Conservation (phyloP, 2,329 filamentous ascomycete species). For the Neofusicoccum sp. region DNA sequence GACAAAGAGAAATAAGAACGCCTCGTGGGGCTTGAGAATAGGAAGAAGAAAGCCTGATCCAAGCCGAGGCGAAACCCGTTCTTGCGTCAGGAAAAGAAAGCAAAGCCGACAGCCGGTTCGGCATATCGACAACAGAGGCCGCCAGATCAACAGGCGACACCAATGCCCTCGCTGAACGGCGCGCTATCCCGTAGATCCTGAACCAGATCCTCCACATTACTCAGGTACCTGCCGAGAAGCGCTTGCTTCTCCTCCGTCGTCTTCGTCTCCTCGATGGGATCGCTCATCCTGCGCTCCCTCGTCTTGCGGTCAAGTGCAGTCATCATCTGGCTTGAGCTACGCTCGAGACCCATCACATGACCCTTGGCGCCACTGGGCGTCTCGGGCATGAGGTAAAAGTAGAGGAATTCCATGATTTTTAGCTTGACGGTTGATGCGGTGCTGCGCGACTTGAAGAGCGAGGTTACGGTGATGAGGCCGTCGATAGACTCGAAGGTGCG, state of each 20-base stretch:
- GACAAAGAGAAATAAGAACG: not conserved
- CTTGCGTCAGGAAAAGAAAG: not conserved
- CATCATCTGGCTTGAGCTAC: slow-evolving; percentile 26
- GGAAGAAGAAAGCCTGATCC: not conserved
- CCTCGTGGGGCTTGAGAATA: not conserved
- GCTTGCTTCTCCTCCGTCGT: slow-evolving; percentile 79
- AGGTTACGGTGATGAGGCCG: slow-evolving; percentile 86
- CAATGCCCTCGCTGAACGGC: slow-evolving; percentile 45
- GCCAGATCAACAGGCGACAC: not conserved
- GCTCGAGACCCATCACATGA: slow-evolving; percentile 27
- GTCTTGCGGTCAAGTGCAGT: slow-evolving; percentile 33
- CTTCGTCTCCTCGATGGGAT: slow-evolving; percentile 44
- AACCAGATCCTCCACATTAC: slow-evolving; percentile 74
- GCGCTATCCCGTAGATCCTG: slow-evolving; percentile 77
- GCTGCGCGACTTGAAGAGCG: slow-evolving; percentile 83
- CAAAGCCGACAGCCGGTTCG: not conserved
- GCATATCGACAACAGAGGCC: too few species aligned
- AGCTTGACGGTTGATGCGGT: slow-evolving; percentile 88
- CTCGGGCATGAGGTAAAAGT: slow-evolving; percentile 98
- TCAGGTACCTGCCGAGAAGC: slow-evolving; percentile 72
- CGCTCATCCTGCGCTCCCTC: slow-evolving; percentile 31
- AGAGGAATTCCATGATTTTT: slow-evolving; percentile 94
- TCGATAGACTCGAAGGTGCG: slow-evolving; percentile 90
- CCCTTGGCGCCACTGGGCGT: slow-evolving; percentile 44
- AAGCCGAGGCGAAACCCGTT: not conserved